Percentiles rank a stretch among this genome's conserved stretches.
These are phyloP conservation scores for Pluteus cervinus DNA, from an alignment of 768 basidiomycete species.

Conservation along the genomic window DNA sequence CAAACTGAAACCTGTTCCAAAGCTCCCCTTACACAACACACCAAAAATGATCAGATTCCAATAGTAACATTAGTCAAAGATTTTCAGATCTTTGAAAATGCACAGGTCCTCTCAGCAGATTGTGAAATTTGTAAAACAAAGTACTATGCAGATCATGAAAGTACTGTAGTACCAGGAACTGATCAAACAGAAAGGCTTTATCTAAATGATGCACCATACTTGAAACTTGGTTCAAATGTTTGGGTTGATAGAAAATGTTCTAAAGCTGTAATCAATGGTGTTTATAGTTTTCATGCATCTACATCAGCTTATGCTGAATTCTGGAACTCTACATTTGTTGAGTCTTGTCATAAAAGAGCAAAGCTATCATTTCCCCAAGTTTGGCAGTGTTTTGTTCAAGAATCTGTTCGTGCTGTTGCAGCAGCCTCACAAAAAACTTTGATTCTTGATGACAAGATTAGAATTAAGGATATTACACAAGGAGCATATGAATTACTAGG, in stretches of 20 bases:
- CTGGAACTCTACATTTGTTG: constrained; percentile 12
- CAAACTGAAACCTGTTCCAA: too few relatives aligned
- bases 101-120: background rate
- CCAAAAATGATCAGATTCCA: background rate
- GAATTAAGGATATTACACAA: constrained; percentile 2
- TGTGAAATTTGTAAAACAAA: constrained; percentile 1
- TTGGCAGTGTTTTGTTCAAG: constrained; percentile 3
- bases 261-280: constrained; percentile 12
- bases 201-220: constrained; percentile 3
- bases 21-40: too few relatives aligned
- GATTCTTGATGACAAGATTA: background rate
- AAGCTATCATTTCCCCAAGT: background rate
- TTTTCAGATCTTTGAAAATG: constrained; percentile 1
- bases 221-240: constrained; percentile 5
- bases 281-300: constrained; percentile 18
- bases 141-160: constrained; percentile 4
- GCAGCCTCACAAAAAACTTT: background rate
- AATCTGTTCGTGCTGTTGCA: constrained; percentile 1
- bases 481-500: background rate
- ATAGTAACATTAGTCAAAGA: too few relatives aligned
- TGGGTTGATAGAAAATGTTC: constrained; percentile 5
- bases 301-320: constrained; percentile 12
- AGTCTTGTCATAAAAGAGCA: background rate
- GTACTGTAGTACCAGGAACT: background rate
- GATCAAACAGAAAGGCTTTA: background rate